Evolutionary conservation across 495 filamentous ascomycete species (phyloP).

Genomic region (Lasiosphaeris hirsuta): DNA sequence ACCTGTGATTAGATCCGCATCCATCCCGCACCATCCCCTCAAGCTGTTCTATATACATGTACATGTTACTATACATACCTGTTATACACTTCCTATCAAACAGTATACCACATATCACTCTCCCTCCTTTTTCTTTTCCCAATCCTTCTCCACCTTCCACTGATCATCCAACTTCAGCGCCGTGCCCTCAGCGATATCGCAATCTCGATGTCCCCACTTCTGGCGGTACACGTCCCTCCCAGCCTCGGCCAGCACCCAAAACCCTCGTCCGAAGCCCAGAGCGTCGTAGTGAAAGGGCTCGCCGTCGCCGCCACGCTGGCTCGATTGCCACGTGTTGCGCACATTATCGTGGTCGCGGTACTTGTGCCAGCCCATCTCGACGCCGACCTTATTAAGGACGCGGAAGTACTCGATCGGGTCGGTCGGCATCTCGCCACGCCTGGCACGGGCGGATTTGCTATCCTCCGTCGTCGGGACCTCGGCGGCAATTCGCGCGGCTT

Average conservation of each 20-base stretch:
- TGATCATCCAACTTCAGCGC: constrained; percentile 47
- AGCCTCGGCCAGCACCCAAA: constrained; percentile 50
- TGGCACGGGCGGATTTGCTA: background rate
- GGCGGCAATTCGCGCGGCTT: background rate
- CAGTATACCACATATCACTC: too few relatives aligned
- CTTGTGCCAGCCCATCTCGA: too few relatives aligned
- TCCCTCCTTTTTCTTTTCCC: background rate
- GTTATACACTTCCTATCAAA: too few relatives aligned
- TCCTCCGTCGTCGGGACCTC: background rate
- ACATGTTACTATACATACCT: too few relatives aligned
- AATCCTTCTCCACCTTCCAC: constrained; percentile 50
- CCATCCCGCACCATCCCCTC: too few relatives aligned
- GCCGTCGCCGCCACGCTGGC: constrained; percentile 54
- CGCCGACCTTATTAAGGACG: constrained; percentile 22
- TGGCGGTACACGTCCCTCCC: constrained; percentile 48
- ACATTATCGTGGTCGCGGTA: constrained; percentile 16
- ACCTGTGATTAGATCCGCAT: too few relatives aligned
- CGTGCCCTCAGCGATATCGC: constrained; percentile 40
- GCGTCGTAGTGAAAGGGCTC: constrained; percentile 58
- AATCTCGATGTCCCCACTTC: constrained; percentile 56
- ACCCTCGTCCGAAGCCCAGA: constrained; percentile 49
- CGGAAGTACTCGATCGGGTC: constrained; percentile 34
- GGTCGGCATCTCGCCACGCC: constrained; percentile 4
- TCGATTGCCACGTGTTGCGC: constrained; percentile 56
- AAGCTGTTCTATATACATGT: too few relatives aligned